Base-by-base conservation (phyloP, 2,329 filamentous ascomycete genomes). In the Amauroascus niger region DNA sequence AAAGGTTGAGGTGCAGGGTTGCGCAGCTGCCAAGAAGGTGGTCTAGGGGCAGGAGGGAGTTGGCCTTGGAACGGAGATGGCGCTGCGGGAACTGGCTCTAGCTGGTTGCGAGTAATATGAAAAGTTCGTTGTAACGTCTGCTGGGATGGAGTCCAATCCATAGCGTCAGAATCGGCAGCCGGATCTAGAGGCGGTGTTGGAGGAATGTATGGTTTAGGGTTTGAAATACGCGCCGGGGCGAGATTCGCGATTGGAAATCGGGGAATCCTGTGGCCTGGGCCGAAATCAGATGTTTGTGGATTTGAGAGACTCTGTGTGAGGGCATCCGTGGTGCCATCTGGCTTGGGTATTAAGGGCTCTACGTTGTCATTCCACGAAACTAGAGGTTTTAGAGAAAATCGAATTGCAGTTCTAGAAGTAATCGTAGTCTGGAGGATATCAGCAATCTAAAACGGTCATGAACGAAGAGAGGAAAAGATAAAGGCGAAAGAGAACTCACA, bases 101-200 rank as follows among this genome's bases (percentile, higher is more conserved):
- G 61, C 40, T 66, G 61, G 41, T 65, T 63, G 35, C 63, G 61
- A 28, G 62, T 57, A n/a, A 65, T 57, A 49, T 64, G 65, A 13
- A 65, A 57, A 6, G 48, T 67, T 30, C 67, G 66, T 43, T 62
- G 63, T 18, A 71, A 62, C 18, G 67, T 57, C 51, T 44, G 64
- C 39, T 71, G 66, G 33, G 73, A 71, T n/a, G 74, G 74, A 32
- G 71, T 72, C 74, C 74, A 77, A 56, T 77, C 74, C 74, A 77
- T 76, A 40, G 66, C 67, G 55, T 75, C 72, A 20, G 60, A 58
- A 33, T 64, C 62, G 24, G 60, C 56, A 11, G 61, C 60, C 30
- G 57, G 59, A 48, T 71, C 70, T 4, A 67, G 66, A 13, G 69
- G 69, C 49, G 68, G 69, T 18, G 70, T 71, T 18, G 67, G 62